Evolutionary conservation across 345 rosid species (phyloP), one percentile per base, ranked within the genome.

Genomic region (Salix suchowensis): DNA sequence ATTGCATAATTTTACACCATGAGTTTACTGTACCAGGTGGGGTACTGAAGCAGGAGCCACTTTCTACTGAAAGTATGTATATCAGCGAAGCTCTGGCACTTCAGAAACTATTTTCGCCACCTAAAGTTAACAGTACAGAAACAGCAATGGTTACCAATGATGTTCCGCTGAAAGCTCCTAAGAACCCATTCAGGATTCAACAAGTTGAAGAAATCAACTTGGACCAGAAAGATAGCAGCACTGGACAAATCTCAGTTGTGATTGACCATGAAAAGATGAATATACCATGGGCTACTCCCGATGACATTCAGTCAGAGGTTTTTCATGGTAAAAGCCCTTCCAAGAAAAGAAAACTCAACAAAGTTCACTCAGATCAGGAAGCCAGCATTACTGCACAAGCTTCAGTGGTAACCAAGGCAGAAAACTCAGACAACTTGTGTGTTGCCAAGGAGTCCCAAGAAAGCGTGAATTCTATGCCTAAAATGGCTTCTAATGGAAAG

Each of bases 151-250:
- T 71, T 74, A 64, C 73, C 0, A 70, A 71, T 34, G 85, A 58
- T 50, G 55, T 70, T 74, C 84, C 72, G 30, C 12, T 67, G 34
- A 80, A 84, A 78, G 75, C 83, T 77, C 91, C 90, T 0, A 85
- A 89, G 80, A 92, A 92, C 66, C 96, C 93, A 5, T 92, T 91
- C 83, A 85, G 79, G 83, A 90, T 81, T 77, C 81, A 84, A 67
- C 85, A 86, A 76, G 68, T 76, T 15, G 82, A 77, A 36, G 84
- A 83, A 78, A 80, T 72, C 36, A 72, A 58, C 24, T 39, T 24
- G 40, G 74, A 77, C 23, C 74, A 44, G 46, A 64, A 24, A 54
- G 52, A 72, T 67, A 75, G 54, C 69, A 66, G 50, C 3, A 2
- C 65, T 1, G 69, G 79, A 26, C 79, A 83, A 76, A 77, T 70